phyloP scores from a whole-genome alignment of 768 basidiomycete species.

The Xerocomellus chrysenteron region DNA sequence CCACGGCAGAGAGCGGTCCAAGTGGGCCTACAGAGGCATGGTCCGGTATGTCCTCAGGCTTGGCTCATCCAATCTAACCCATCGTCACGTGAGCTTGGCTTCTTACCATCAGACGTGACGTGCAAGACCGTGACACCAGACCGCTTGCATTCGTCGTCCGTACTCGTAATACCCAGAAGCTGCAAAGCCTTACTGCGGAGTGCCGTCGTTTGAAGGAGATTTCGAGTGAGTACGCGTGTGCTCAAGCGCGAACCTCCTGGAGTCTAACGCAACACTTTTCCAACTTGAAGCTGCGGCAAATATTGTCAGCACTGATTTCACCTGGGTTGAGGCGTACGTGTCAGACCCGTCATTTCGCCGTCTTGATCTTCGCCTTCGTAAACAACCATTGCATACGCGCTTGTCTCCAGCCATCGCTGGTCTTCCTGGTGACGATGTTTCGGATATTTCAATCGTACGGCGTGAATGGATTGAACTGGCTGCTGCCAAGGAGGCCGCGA shows the following conservation, averaged over 20 bases:
- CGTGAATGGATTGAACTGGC: constrained; percentile 61
- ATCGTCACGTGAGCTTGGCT: constrained; percentile 43
- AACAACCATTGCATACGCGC: constrained; percentile 47
- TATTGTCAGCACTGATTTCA: constrained; percentile 9
- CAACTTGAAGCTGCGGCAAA: constrained; percentile 16
- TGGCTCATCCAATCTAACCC: not conserved
- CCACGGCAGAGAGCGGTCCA: constrained; percentile 20
- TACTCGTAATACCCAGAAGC: constrained; percentile 41
- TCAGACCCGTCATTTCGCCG: constrained; percentile 5
- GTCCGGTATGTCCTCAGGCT: constrained; percentile 36
- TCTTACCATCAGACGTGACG: constrained; percentile 45
- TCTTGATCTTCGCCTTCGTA: constrained; percentile 52
- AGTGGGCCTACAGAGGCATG: constrained; percentile 32
- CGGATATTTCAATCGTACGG: constrained; percentile 56
- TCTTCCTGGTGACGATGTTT: constrained; percentile 54
- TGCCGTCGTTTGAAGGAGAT: constrained; percentile 56
- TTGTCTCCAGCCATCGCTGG: constrained; percentile 67
- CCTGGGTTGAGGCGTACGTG: constrained; percentile 20
- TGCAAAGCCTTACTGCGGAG: constrained; percentile 51
- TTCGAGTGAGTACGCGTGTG: constrained; percentile 47
- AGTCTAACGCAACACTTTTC: not conserved
- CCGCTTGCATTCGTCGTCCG: constrained; percentile 46
- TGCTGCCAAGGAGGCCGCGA: constrained; percentile 36
- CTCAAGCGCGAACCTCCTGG: not conserved
- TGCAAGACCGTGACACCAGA: constrained; percentile 36